Conservation (phyloP, 2,329 filamentous ascomycete species). For the Bisporella sp. region DNA sequence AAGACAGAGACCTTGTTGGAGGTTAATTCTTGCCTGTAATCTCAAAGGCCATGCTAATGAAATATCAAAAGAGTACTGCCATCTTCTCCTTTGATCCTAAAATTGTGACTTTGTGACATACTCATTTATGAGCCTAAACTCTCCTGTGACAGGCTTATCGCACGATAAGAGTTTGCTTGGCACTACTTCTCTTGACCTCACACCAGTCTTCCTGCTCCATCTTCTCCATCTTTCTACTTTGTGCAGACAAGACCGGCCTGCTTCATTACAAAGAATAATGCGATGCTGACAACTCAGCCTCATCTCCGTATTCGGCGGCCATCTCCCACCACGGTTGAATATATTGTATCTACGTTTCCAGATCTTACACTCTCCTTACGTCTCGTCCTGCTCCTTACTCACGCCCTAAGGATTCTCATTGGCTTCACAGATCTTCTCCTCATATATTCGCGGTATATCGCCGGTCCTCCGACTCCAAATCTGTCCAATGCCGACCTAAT, state of each 20-base stretch:
- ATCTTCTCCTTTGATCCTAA: too few species aligned
- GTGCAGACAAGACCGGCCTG: too few species aligned
- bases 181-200: too few species aligned
- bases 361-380: conserved; percentile 41
- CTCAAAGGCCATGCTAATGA: not conserved
- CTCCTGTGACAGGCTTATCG: too few species aligned
- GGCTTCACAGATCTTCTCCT: conserved; percentile 37
- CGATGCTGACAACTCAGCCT: conserved; percentile 56
- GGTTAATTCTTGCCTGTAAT: not conserved
- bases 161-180: too few species aligned
- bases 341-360: conserved; percentile 80
- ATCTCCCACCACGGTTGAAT: conserved; percentile 85
- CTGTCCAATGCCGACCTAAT: conserved; percentile 4
- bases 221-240: too few species aligned
- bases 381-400: conserved; percentile 36
- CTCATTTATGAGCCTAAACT: too few species aligned
- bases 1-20: not conserved
- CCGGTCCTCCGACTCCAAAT: conserved; percentile 6
- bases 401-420: conserved; percentile 35
- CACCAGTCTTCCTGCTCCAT: too few species aligned
- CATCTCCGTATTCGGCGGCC: conserved; percentile 59
- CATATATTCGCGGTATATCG: conserved; percentile 41
- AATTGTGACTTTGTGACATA: too few species aligned
- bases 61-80: too few species aligned
- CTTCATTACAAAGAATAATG: conserved; percentile 3